Evolutionary conservation across 164 flowering plant genomes (phyloP).

Genomic region (Saururus chinensis): DNA sequence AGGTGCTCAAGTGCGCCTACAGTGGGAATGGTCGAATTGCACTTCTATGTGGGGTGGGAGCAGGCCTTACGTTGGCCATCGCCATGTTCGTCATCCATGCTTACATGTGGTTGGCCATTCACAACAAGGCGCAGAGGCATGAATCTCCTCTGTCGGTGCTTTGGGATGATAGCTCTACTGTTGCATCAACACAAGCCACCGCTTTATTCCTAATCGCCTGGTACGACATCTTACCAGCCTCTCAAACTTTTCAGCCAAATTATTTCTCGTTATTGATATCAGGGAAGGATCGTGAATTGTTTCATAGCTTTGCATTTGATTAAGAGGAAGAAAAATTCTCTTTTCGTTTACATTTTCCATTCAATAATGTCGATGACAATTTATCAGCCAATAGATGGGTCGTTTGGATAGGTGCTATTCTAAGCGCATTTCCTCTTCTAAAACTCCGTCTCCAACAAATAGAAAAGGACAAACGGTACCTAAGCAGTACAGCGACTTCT

Average conservation of each 20-base stretch:
- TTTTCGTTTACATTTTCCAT: too few species aligned
- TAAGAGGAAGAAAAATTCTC: too few species aligned
- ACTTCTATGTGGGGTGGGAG: neutral
- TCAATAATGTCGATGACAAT: too few species aligned
- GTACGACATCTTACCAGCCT: neutral
- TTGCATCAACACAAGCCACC: neutral
- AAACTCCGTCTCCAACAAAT: too few species aligned
- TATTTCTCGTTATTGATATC: too few species aligned
- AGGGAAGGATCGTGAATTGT: too few species aligned
- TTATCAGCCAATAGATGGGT: too few species aligned
- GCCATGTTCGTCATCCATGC: neutral
- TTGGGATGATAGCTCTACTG: neutral
- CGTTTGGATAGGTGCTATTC: too few species aligned
- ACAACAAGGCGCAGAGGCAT: neutral
- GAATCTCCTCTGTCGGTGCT: neutral
- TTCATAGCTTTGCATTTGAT: too few species aligned
- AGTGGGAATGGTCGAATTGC: slow-evolving; percentile 1
- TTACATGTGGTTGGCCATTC: slow-evolving; percentile 1
- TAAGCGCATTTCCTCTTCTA: too few species aligned
- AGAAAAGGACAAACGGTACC: too few species aligned
- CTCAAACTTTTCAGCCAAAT: neutral
- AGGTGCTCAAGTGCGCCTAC: neutral
- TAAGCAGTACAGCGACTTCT: too few species aligned
- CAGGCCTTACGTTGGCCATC: neutral
- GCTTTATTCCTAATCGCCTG: neutral